Conservation (phyloP, 495 filamentous ascomycete genomes). For the Penicillium pulvis region DNA sequence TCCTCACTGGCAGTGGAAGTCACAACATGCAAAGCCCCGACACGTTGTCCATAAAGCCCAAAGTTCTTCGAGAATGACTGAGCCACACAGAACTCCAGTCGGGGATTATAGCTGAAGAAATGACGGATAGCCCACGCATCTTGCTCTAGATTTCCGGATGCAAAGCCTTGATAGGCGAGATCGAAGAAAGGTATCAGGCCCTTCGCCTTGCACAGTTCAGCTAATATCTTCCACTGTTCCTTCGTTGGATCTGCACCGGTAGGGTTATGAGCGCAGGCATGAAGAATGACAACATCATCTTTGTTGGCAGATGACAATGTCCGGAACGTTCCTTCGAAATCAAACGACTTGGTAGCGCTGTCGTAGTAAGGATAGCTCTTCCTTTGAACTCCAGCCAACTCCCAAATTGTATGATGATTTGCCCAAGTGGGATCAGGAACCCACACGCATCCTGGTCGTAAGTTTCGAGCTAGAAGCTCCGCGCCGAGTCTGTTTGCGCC, state of each 20-base stretch:
- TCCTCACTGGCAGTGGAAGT: slow-evolving; percentile 1
- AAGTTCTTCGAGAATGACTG: slow-evolving; percentile 49
- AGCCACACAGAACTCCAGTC: slow-evolving; percentile 28
- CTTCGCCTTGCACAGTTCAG: slow-evolving; percentile 23
- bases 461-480: slow-evolving; percentile 61
- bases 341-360: background rate
- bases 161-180: slow-evolving; percentile 48
- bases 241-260: slow-evolving; percentile 40
- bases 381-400: slow-evolving; percentile 14
- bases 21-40: slow-evolving; percentile 34
- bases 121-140: slow-evolving; percentile 46
- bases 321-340: slow-evolving; percentile 16
- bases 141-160: slow-evolving; percentile 36
- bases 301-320: slow-evolving; percentile 4
- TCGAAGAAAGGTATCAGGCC: slow-evolving; percentile 45
- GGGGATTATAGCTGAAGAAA: slow-evolving; percentile 24
- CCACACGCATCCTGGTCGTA: slow-evolving; percentile 25
- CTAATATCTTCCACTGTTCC: slow-evolving; percentile 40
- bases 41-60: slow-evolving; percentile 43
- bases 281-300: slow-evolving; percentile 39
- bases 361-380: slow-evolving; percentile 39
- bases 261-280: slow-evolving; percentile 50
- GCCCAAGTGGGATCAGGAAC: slow-evolving; percentile 35
- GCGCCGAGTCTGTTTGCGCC: slow-evolving; percentile 80
- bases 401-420: slow-evolving; percentile 36